Base-by-base conservation (phyloP, 2,329 filamentous ascomycete species). In the Neospermospora avenae region DNA sequence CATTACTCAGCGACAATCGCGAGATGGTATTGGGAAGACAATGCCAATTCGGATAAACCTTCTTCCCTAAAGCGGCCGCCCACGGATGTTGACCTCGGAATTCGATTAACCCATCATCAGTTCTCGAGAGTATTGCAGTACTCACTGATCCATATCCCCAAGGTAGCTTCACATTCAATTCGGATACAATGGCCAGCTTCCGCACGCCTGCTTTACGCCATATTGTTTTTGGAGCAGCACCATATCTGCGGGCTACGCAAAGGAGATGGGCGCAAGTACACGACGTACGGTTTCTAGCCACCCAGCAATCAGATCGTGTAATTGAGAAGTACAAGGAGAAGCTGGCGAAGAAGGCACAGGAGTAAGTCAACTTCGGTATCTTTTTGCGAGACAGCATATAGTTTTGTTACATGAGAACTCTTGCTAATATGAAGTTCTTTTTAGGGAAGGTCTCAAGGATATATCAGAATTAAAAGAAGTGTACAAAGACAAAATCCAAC, bases 231-330 rank as follows among this genome's bases (percentile, higher is more conserved):
- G 68, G 68, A 11, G 65, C 67, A 22, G 60, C 69, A 11, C 71
- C 70, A 4, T 71, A 68, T 59, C 57, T 72, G 44, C 70, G 69
- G 57, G 69, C 69, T 16, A 69, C 75, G 7, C 93, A 97, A 75
- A 85, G 88, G 58, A 86, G 93, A 73, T 96, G 91, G 89, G 93
- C 93, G 1, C 91, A 91, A 70, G 92, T 97, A 31, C 91, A 96
- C 75, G 91, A 97, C 75, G 87, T 96, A 51, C 91, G 93, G 65
- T 96, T 93, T 80, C 83, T 96, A 48, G 89, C 89, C 63, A 95
- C 91, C 16, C 90, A 92, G 63, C 79, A 84, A 59, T 81, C 87
- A 49, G 82, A 84, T 60, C 81, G 82, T 68, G 79, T 97, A 41
- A 73, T 90, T 65, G 91, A 96, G 65, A 96, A 90, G 75, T 99